Conservation (phyloP, 2,329 filamentous ascomycete species). For the Mycosphaerella arachidis region DNA sequence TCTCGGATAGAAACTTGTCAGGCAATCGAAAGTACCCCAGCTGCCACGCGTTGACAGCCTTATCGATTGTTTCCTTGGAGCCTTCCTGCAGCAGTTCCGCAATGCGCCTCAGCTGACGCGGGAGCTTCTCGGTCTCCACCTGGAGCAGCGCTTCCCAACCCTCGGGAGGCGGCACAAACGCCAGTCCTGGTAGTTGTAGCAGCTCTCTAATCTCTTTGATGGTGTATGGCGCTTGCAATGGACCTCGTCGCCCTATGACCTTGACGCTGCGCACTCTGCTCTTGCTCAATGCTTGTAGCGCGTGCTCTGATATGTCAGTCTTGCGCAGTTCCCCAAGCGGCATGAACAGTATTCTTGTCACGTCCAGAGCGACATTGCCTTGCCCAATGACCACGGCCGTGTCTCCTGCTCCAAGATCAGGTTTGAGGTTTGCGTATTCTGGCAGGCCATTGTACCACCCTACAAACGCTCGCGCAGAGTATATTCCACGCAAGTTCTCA, state of each 20-base stretch:
- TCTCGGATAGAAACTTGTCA: slow-evolving; percentile 56
- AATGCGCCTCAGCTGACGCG: slow-evolving; percentile 69
- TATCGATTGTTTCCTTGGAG: slow-evolving; percentile 48
- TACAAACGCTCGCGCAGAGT: slow-evolving; percentile 88
- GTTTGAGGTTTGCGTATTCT: slow-evolving; percentile 67
- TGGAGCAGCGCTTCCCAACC: slow-evolving; percentile 30
- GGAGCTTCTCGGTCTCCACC: slow-evolving; percentile 62
- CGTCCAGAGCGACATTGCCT: slow-evolving; percentile 92
- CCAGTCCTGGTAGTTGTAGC: slow-evolving; percentile 67
- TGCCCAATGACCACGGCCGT: slow-evolving; percentile 88
- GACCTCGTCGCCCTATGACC: slow-evolving; percentile 84
- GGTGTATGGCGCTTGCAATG: slow-evolving; percentile 80
- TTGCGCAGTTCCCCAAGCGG: slow-evolving; percentile 67
- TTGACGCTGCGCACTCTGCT: slow-evolving; percentile 75
- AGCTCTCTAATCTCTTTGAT: slow-evolving; percentile 92
- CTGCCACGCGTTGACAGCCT: slow-evolving; percentile 67
- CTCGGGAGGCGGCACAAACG: slow-evolving; percentile 56
- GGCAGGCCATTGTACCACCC: slow-evolving; percentile 98
- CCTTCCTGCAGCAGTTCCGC: slow-evolving; percentile 79
- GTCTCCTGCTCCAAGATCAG: slow-evolving; percentile 69
- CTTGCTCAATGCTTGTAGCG: slow-evolving; percentile 65
- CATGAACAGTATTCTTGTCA: slow-evolving; percentile 79
- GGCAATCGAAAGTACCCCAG: slow-evolving; percentile 83
- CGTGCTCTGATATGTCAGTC: slow-evolving; percentile 86
- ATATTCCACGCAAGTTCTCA: slow-evolving; percentile 71